phyloP scores from a whole-genome alignment of 371 early-diverging fungal genomes.

The Rhizopus stolonifer region DNA sequence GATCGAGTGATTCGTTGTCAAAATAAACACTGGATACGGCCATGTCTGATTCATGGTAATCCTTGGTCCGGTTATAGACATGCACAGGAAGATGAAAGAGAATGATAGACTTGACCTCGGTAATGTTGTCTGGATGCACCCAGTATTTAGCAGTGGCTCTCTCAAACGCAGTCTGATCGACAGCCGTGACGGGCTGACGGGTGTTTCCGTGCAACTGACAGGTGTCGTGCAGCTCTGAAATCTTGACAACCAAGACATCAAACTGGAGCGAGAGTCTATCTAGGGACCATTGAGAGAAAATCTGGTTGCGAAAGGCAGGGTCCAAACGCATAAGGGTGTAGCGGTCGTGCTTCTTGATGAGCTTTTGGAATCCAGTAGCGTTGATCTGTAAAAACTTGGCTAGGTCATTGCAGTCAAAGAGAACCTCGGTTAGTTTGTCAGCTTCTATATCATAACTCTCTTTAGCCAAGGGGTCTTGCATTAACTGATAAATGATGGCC shows the following conservation, averaged over 20 bases:
- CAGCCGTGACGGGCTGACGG: slow-evolving; percentile 22
- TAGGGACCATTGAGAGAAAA: slow-evolving; percentile 76
- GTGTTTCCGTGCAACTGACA: slow-evolving; percentile 31
- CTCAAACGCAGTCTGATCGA: slow-evolving; percentile 42
- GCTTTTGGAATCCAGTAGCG: slow-evolving; percentile 92
- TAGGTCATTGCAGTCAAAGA: slow-evolving; percentile 83
- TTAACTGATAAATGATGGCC: slow-evolving; percentile 34
- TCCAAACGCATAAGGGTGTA: slow-evolving; percentile 76
- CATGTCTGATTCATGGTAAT: slow-evolving; percentile 38
- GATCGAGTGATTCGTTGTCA: slow-evolving; percentile 85
- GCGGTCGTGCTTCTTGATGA: slow-evolving; percentile 96
- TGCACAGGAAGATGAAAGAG: slow-evolving; percentile 93
- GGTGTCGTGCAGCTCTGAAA: slow-evolving; percentile 51
- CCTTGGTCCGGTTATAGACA: slow-evolving; percentile 65
- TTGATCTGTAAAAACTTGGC: slow-evolving; percentile 92
- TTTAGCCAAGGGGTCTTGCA: slow-evolving; percentile 22
- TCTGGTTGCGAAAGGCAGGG: slow-evolving; percentile 68
- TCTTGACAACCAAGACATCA: slow-evolving; percentile 83
- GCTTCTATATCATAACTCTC: slow-evolving; percentile 54
- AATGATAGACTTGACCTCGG: slow-evolving; percentile 89
- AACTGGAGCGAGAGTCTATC: slow-evolving; percentile 74
- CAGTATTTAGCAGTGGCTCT: slow-evolving; percentile 63
- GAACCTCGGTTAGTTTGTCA: slow-evolving; percentile 71
- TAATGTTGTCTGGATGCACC: slow-evolving; percentile 96
- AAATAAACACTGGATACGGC: slow-evolving; percentile 95